These are phyloP conservation scores for Ustilago trichophora DNA, from an alignment of 1,284 basidiomycete genomes.

Conservation along the genomic window DNA sequence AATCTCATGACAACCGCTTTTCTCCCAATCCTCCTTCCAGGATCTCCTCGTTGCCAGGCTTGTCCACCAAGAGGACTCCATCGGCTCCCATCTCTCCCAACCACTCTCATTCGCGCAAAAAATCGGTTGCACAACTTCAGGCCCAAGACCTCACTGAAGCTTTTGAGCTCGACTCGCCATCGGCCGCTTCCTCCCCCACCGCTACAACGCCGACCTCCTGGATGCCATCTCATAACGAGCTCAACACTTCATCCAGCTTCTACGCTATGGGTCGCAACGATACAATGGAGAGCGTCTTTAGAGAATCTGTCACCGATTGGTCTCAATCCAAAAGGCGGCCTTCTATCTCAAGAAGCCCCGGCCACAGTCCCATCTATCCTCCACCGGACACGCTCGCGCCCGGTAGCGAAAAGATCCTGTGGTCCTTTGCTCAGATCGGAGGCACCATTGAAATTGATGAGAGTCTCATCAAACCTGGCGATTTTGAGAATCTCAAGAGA, in stretches of 20 bases:
- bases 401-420: conserved; percentile 78
- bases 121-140: conserved; percentile 57
- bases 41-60: conserved; percentile 16
- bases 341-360: conserved; percentile 6
- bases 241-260: conserved; percentile 34
- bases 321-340: conserved; percentile 29
- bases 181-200: conserved; percentile 4
- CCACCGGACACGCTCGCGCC: conserved; percentile 41
- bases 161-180: conserved; percentile 50
- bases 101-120: conserved; percentile 63
- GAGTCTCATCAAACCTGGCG: conserved; percentile 66
- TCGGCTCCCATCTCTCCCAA: conserved; percentile 32
- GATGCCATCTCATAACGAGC: conserved; percentile 68
- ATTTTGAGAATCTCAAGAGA: conserved; percentile 67
- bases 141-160: conserved; percentile 60
- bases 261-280: conserved; percentile 63
- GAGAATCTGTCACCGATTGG: conserved; percentile 63
- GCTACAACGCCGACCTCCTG: conserved; percentile 9
- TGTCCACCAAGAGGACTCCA: conserved; percentile 14
- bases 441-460: conserved; percentile 73
- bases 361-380: conserved; percentile 49
- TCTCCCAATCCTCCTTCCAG: conserved; percentile 27
- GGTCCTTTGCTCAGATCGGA: conserved; percentile 84
- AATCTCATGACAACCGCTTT: conserved; percentile 3
- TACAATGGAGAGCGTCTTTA: conserved; percentile 66